A percentile compares a stretch with the other conserved stretches of the same genome.
phyloP scores from a whole-genome alignment of 2,329 filamentous ascomycete genomes.

The Didymella sp. region DNA sequence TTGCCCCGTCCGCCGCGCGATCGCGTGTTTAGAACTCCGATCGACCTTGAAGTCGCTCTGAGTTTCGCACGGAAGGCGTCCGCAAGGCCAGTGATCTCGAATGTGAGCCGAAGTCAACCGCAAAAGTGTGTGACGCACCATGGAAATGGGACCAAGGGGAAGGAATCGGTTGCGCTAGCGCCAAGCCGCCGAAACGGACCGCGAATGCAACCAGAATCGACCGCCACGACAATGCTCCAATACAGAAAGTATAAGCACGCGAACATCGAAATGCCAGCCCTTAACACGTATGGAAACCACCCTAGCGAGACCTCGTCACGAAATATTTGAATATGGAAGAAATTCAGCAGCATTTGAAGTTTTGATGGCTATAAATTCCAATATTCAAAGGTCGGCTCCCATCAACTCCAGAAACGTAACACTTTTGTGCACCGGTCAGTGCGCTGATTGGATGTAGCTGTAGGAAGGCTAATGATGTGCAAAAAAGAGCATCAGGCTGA shows the following conservation, averaged over 20 bases:
- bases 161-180: constrained; percentile 1
- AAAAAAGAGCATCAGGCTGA: constrained; percentile 4
- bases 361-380: background rate
- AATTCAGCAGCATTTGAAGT: background rate
- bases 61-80: constrained; percentile 5
- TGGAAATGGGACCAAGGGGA: background rate
- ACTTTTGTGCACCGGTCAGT: background rate
- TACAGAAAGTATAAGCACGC: background rate
- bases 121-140: background rate
- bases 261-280: background rate
- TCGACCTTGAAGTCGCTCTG: background rate
- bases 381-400: constrained; percentile 6
- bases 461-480: background rate
- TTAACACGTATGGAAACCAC: background rate
- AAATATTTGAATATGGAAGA: background rate
- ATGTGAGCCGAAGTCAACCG: constrained; percentile 6
- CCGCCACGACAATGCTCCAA: background rate
- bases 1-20: too few species aligned
- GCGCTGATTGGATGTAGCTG: constrained; percentile 7
- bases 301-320: background rate
- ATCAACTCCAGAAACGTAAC: background rate
- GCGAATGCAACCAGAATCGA: background rate
- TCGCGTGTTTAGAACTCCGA: constrained; percentile 5
- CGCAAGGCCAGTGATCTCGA: background rate
- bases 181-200: background rate